Evolutionary conservation across 192 early-diverging fungal genomes (phyloP).

Genomic region (Coemansia aciculifera): DNA sequence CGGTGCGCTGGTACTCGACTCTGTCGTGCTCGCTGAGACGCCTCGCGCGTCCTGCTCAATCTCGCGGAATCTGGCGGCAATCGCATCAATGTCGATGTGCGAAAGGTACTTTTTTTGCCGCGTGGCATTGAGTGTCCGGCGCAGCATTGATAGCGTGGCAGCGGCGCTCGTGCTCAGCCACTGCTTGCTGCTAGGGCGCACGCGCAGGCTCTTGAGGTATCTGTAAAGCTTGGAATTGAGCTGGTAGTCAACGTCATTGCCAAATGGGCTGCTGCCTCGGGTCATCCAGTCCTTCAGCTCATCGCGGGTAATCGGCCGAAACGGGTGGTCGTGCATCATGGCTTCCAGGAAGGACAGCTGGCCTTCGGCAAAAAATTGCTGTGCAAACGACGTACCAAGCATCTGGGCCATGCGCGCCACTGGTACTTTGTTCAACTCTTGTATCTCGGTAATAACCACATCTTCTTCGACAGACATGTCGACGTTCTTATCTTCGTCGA

Average conservation of each 20-base stretch:
- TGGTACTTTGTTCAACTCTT: conserved; percentile 17
- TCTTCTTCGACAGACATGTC: conserved; percentile 20
- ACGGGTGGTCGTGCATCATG: conserved; percentile 52
- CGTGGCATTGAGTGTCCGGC: conserved; percentile 28
- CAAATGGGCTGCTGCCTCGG: conserved; percentile 33
- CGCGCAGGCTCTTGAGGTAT: conserved; percentile 27
- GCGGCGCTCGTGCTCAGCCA: conserved; percentile 47
- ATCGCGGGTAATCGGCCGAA: conserved; percentile 41
- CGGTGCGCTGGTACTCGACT: neutral
- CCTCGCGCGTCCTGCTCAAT: conserved; percentile 18
- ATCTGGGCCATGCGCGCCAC: conserved; percentile 17
- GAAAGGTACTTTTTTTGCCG: conserved; percentile 23
- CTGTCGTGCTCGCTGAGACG: conserved; percentile 6
- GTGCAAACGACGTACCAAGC: conserved; percentile 44
- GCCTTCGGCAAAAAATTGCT: conserved; percentile 24
- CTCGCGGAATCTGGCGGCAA: conserved; percentile 18
- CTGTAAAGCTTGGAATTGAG: conserved; percentile 43
- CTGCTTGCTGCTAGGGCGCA: conserved; percentile 39
- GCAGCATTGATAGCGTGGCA: conserved; percentile 49
- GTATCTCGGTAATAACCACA: neutral
- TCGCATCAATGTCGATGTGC: conserved; percentile 30
- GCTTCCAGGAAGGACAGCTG: conserved; percentile 31
- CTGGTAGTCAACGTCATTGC: conserved; percentile 36
- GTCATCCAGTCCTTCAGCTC: conserved; percentile 40
- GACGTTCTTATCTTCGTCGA: conserved; percentile 22